phyloP scores from a whole-genome alignment of 1,139 yeast species.

The Scheffersomyces cryptocercus region DNA sequence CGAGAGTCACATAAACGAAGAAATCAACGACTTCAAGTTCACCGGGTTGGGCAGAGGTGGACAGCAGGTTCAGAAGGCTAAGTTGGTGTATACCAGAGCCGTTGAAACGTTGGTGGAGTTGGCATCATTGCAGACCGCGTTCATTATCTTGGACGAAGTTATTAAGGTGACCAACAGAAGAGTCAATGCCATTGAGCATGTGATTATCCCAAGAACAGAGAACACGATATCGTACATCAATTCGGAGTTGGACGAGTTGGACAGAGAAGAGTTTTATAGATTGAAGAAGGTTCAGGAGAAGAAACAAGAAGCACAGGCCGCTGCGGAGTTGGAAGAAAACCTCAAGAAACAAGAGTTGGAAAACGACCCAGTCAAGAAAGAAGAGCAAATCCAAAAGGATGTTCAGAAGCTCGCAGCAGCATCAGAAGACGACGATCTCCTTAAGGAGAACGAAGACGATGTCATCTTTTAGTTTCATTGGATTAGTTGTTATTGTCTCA shows the following conservation, averaged over 20 bases:
- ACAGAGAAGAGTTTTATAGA: slow-evolving; percentile 96
- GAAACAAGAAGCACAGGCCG: slow-evolving; percentile 79
- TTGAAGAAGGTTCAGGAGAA: slow-evolving; percentile 95
- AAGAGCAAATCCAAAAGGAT: slow-evolving; percentile 17
- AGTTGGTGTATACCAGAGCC: slow-evolving; percentile 87
- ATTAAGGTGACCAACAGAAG: slow-evolving; percentile 97
- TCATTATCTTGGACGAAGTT: slow-evolving; percentile 93
- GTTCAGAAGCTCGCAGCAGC: slow-evolving; percentile 24
- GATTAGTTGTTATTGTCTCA: not conserved
- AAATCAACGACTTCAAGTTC: slow-evolving; percentile 88
- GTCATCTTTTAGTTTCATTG: slow-evolving; percentile 33
- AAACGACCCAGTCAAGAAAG: slow-evolving; percentile 14
- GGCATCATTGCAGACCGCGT: slow-evolving; percentile 94
- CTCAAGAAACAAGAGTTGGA: slow-evolving; percentile 10
- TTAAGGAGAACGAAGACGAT: slow-evolving; percentile 44
- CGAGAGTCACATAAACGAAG: slow-evolving; percentile 79
- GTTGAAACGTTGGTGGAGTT: slow-evolving; percentile 94
- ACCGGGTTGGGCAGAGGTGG: slow-evolving; percentile 99
- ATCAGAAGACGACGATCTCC: slow-evolving; percentile 26
- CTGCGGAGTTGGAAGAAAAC: slow-evolving; percentile 55
- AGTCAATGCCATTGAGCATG: slow-evolving; percentile 98
- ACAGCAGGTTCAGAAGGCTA: slow-evolving; percentile 95
- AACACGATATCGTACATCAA: slow-evolving; percentile 91
- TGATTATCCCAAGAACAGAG: slow-evolving; percentile 95
- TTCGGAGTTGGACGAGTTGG: slow-evolving; percentile 95